These are phyloP conservation scores for Bacidia gigantensis DNA, from an alignment of 495 filamentous ascomycete species.

Conservation along the genomic window DNA sequence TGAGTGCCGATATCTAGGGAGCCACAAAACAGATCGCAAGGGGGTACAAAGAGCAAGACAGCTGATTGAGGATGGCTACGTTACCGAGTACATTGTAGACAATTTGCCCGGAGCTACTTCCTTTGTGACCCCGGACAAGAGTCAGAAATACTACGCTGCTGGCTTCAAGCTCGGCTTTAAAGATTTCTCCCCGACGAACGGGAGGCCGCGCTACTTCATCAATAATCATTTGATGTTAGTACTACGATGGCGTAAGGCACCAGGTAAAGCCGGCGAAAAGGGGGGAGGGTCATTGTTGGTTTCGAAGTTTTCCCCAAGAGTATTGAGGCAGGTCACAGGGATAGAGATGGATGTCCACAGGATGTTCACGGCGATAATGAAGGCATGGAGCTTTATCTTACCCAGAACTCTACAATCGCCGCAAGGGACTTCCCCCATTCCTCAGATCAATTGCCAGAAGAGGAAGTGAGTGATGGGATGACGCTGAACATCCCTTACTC, in stretches of 20 bases:
- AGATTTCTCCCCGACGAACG: constrained; percentile 47
- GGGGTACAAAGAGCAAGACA: constrained; percentile 59
- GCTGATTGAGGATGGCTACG: constrained; percentile 70
- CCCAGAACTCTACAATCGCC: constrained; percentile 44
- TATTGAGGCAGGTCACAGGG: constrained; percentile 47
- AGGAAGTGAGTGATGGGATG: constrained; percentile 50
- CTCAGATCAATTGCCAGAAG: constrained; percentile 41
- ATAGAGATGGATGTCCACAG: constrained; percentile 49
- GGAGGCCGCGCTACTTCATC: constrained; percentile 57
- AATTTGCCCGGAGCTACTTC: constrained; percentile 87
- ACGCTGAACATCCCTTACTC: constrained; percentile 74
- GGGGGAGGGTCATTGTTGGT: constrained; percentile 64
- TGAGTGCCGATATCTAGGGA: constrained; percentile 66
- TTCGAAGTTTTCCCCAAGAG: constrained; percentile 93
- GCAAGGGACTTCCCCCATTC: constrained; percentile 43
- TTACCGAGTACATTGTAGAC: constrained; percentile 92
- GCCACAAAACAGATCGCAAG: constrained; percentile 44
- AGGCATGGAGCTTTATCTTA: constrained; percentile 54
- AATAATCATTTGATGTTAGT: constrained; percentile 90
- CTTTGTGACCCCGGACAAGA: constrained; percentile 83
- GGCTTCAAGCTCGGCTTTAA: constrained; percentile 88
- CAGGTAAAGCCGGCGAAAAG: constrained; percentile 49
- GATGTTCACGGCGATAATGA: constrained; percentile 48
- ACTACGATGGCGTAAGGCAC: constrained; percentile 66
- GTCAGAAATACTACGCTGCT: constrained; percentile 80